Conservation (phyloP, 2,329 filamentous ascomycete species). For the Botrytis galanthina region DNA sequence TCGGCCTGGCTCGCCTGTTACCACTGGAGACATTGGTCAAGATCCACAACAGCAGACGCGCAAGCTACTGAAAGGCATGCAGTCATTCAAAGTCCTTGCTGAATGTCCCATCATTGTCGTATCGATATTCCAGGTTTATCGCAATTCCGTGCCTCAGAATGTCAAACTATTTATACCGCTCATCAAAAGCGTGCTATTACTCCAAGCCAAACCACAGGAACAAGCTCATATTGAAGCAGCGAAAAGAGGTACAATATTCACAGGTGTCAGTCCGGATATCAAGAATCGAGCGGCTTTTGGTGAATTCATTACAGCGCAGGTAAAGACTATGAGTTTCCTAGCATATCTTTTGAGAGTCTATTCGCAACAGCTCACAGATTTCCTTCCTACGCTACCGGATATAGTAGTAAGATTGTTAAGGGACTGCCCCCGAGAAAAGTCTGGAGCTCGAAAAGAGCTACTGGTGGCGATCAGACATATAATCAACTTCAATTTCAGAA, state of each 20-base stretch:
- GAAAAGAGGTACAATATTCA: constrained; percentile 77
- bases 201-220: constrained; percentile 91
- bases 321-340: constrained; percentile 98
- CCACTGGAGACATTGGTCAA: constrained; percentile 76
- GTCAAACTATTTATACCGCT: constrained; percentile 90
- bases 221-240: constrained; percentile 85
- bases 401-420: constrained; percentile 89
- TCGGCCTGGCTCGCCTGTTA: constrained; percentile 83
- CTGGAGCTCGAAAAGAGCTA: constrained; percentile 87
- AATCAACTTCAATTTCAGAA: constrained; percentile 97
- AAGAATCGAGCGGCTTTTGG: constrained; percentile 93
- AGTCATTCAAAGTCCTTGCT: constrained; percentile 96
- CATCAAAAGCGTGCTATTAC: constrained; percentile 83
- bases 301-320: constrained; percentile 95
- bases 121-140: constrained; percentile 93
- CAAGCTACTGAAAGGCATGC: constrained; percentile 87
- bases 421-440: constrained; percentile 93
- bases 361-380: constrained; percentile 81
- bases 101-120: constrained; percentile 99
- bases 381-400: constrained; percentile 77
- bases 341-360: constrained; percentile 90
- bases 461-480: constrained; percentile 96
- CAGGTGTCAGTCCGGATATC: constrained; percentile 88
- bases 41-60: constrained; percentile 80
- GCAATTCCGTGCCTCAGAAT: constrained; percentile 73